phyloP scores from a whole-genome alignment of 345 rosid species.

The Salix dunnii region DNA sequence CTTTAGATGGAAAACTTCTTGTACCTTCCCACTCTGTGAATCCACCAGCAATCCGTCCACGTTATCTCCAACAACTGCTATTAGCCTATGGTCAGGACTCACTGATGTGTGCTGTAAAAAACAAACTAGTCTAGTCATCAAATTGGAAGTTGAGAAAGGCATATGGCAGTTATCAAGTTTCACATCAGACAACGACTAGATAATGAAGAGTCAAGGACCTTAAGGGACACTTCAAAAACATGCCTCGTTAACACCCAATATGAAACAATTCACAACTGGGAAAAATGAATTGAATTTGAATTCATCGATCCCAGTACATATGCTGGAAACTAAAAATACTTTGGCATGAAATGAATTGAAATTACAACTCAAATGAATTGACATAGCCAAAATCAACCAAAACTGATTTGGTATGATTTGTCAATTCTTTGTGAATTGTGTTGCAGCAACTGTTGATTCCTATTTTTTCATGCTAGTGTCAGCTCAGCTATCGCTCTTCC shows the following conservation, averaged over 20 bases:
- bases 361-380: background rate
- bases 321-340: background rate
- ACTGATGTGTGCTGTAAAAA: conserved; percentile 60
- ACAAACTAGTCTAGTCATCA: background rate
- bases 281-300: background rate
- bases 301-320: background rate
- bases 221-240: background rate
- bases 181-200: background rate
- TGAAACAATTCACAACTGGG: background rate
- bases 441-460: background rate
- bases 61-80: conserved; percentile 55
- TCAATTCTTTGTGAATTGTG: background rate
- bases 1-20: background rate
- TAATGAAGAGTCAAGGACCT: background rate
- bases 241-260: background rate
- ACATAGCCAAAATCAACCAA: background rate
- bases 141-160: background rate
- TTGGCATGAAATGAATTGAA: background rate
- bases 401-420: background rate
- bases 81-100: conserved; percentile 48
- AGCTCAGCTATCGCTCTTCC: background rate
- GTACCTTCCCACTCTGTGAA: conserved; percentile 55
- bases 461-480: background rate
- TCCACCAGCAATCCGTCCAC: conserved; percentile 53
- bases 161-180: background rate